Percentiles rank a stretch among this genome's conserved stretches.
These are phyloP conservation scores for Prunus mira DNA, from an alignment of 306 rosid genomes.

Conservation along the genomic window DNA sequence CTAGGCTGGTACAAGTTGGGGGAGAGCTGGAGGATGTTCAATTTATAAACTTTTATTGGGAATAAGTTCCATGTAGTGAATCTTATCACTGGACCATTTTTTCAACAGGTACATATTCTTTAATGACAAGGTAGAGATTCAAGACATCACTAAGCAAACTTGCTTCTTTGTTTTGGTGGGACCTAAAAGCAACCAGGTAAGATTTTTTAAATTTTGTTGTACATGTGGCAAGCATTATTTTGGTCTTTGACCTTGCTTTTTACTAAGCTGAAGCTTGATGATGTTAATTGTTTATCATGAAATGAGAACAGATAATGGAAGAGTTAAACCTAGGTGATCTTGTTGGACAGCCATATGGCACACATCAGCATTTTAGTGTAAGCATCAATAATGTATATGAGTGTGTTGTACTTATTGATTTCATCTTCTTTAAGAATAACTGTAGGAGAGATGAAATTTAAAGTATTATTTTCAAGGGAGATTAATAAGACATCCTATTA, in stretches of 20 bases:
- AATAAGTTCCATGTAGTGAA: slow-evolving; percentile 13
- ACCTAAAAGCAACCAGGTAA: slow-evolving; percentile 85
- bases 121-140: slow-evolving; percentile 85
- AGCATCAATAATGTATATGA: slow-evolving; percentile 22
- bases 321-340: slow-evolving; percentile 70
- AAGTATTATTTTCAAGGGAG: not conserved
- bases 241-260: slow-evolving; percentile 11
- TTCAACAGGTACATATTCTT: slow-evolving; percentile 72
- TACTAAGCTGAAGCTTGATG: slow-evolving; percentile 18
- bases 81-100: slow-evolving; percentile 17
- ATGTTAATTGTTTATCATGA: slow-evolving; percentile 10
- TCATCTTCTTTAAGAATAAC: not conserved
- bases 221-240: not conserved
- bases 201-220: not conserved
- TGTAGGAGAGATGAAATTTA: not conserved
- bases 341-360: slow-evolving; percentile 81
- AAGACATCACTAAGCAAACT: slow-evolving; percentile 81
- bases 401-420: not conserved
- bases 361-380: slow-evolving; percentile 81
- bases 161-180: slow-evolving; percentile 82
- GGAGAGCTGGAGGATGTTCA: not conserved
- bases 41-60: not conserved
- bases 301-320: slow-evolving; percentile 59
- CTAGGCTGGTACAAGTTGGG: not conserved
- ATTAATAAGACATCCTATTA: slow-evolving; percentile 13